phyloP scores from a whole-genome alignment of 2,329 filamentous ascomycete genomes.

The Curvularia spicifera region DNA sequence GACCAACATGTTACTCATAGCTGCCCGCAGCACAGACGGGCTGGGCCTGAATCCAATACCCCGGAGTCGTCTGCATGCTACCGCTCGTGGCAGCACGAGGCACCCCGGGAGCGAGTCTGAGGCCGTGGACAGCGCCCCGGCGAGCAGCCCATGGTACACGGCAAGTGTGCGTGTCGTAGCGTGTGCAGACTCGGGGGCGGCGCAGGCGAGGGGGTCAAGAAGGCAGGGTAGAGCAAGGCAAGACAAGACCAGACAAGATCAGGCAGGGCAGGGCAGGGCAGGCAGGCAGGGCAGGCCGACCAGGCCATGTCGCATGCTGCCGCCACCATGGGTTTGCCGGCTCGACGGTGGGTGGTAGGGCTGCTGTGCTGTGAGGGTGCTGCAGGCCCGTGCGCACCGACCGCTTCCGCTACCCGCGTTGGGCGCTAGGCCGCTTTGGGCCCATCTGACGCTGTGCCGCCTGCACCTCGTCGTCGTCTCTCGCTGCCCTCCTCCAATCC shows the following conservation, averaged over 20 bases:
- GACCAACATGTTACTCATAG: constrained; percentile 7
- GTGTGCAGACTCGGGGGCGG: neutral
- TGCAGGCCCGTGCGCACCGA: constrained; percentile 3
- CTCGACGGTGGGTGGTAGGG: too few relatives aligned
- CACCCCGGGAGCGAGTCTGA: constrained; percentile 2
- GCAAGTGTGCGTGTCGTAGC: too few relatives aligned
- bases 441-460: constrained; percentile 16
- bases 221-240: neutral
- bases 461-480: constrained; percentile 6
- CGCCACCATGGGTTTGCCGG: neutral
- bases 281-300: neutral
- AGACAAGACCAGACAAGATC: neutral
- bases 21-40: constrained; percentile 2
- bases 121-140: constrained; percentile 6
- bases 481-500: constrained; percentile 2
- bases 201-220: neutral
- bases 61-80: constrained; percentile 9
- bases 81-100: constrained; percentile 14
- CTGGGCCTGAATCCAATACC: constrained; percentile 8
- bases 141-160: constrained; percentile 2
- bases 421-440: constrained; percentile 8
- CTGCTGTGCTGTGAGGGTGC: constrained; percentile 15
- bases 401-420: constrained; percentile 25
- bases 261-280: neutral
- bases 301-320: neutral